A percentile compares a stretch with the other conserved stretches of the same genome.
Evolutionary conservation across 768 basidiomycete genomes (phyloP).

Genomic region (Tricholoma sp.): DNA sequence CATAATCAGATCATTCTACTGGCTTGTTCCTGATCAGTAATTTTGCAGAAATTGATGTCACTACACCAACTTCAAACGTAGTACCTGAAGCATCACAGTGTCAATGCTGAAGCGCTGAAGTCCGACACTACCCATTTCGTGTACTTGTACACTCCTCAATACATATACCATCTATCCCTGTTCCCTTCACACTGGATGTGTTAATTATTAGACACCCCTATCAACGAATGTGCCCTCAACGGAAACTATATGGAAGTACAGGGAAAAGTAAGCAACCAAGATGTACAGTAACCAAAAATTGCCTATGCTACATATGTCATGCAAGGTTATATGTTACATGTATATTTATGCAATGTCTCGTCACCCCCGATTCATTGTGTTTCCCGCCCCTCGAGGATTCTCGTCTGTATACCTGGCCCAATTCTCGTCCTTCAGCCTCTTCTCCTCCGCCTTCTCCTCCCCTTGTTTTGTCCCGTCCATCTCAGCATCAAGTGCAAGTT

Average conservation of each 20-base stretch:
- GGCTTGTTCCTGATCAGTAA: constrained; percentile 4
- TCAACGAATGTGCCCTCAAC: neutral
- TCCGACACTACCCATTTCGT: constrained; percentile 2
- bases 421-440: constrained; percentile 80
- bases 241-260: neutral
- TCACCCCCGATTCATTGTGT: constrained; percentile 93
- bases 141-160: constrained; percentile 8
- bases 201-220: constrained; percentile 13
- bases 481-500: constrained; percentile 75
- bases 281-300: neutral
- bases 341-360: constrained; percentile 6
- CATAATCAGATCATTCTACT: neutral
- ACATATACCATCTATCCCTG: constrained; percentile 13
- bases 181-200: constrained; percentile 9
- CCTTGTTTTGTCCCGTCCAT: constrained; percentile 73
- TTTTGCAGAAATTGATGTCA: constrained; percentile 84
- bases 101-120: constrained; percentile 67
- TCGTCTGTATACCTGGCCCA: constrained; percentile 88
- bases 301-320: neutral
- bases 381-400: constrained; percentile 89
- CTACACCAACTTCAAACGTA: constrained; percentile 57
- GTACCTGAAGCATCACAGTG: constrained; percentile 87
- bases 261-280: neutral
- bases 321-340: neutral
- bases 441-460: constrained; percentile 66